phyloP scores from a whole-genome alignment of 208 protist species.

The Balamuthia mandrillaris region DNA sequence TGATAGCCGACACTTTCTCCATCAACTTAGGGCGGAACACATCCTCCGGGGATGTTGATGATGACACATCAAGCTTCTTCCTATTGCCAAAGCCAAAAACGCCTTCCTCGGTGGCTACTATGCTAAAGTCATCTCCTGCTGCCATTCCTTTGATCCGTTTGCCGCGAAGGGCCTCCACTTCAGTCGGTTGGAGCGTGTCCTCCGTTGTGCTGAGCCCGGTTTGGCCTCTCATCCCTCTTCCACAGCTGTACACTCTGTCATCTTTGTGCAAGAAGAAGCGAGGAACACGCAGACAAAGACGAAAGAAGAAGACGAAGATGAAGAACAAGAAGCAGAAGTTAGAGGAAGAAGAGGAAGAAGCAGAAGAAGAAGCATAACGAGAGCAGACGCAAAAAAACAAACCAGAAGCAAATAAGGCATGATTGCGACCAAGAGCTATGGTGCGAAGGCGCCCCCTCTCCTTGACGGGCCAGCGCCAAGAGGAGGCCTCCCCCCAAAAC shows the following conservation, averaged over 20 bases:
- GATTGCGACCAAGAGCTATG: neutral
- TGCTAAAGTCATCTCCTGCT: neutral
- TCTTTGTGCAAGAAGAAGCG: neutral
- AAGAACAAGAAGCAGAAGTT: neutral
- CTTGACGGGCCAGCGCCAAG: neutral
- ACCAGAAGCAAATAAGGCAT: neutral
- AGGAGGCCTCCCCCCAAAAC: neutral
- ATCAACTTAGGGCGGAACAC: neutral
- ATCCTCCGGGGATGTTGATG: neutral
- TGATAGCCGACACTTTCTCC: neutral
- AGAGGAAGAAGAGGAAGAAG: too few species aligned
- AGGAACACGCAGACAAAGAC: neutral
- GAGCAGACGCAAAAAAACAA: too few species aligned
- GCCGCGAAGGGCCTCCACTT: neutral
- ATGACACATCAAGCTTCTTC: neutral
- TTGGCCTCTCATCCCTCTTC: neutral
- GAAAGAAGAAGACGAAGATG: neutral
- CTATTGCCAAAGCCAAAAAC: constrained; percentile 1
- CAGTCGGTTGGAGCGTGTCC: neutral
- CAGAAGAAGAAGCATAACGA: too few species aligned
- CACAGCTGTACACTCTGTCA: neutral
- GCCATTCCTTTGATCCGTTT: neutral
- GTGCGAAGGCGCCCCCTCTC: neutral
- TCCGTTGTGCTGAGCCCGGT: neutral
- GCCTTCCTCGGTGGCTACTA: neutral